A percentile compares a stretch with the other conserved stretches of the same genome.
Evolutionary conservation across 1,284 basidiomycete genomes (phyloP).

Genomic region (Pholiota adiposa): DNA sequence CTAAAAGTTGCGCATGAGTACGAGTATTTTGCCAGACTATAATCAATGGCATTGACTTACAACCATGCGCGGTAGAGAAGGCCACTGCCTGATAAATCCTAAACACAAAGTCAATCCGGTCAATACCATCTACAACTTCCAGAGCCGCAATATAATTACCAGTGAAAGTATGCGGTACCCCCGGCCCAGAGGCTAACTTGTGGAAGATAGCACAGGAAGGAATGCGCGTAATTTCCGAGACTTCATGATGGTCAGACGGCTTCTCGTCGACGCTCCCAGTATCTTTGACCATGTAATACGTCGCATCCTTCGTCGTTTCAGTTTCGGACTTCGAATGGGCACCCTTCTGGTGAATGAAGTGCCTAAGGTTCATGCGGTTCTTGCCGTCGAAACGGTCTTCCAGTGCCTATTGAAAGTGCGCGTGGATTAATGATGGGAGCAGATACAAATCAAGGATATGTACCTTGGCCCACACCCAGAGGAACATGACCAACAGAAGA

Average conservation of each 20-base stretch:
- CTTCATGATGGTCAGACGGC: conserved; percentile 16
- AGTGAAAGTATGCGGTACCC: conserved; percentile 63
- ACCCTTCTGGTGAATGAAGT: conserved; percentile 43
- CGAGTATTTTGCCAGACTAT: too few relatives aligned
- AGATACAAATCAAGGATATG: conserved; percentile 17
- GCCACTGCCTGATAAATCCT: conserved; percentile 50
- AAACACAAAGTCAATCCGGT: background rate
- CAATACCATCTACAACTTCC: too few relatives aligned
- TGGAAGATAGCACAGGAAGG: conserved; percentile 62
- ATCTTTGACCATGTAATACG: conserved; percentile 26
- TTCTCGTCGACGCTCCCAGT: conserved; percentile 18
- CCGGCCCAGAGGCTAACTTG: conserved; percentile 52
- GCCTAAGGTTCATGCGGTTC: conserved; percentile 56
- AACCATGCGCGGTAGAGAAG: conserved; percentile 60
- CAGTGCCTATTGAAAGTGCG: conserved; percentile 47
- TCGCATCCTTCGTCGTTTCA: conserved; percentile 9
- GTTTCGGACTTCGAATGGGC: background rate
- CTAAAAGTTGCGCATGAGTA: too few relatives aligned
- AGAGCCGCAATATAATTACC: too few relatives aligned
- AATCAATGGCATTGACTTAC: conserved; percentile 41
- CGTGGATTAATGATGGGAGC: background rate
- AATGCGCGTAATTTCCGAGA: conserved; percentile 46
- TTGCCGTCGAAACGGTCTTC: conserved; percentile 63
- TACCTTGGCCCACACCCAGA: conserved; percentile 69
- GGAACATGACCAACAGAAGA: conserved; percentile 54